Conservation (phyloP, 352 stramenopile genomes). For the Pseudoperonospora humuli region DNA sequence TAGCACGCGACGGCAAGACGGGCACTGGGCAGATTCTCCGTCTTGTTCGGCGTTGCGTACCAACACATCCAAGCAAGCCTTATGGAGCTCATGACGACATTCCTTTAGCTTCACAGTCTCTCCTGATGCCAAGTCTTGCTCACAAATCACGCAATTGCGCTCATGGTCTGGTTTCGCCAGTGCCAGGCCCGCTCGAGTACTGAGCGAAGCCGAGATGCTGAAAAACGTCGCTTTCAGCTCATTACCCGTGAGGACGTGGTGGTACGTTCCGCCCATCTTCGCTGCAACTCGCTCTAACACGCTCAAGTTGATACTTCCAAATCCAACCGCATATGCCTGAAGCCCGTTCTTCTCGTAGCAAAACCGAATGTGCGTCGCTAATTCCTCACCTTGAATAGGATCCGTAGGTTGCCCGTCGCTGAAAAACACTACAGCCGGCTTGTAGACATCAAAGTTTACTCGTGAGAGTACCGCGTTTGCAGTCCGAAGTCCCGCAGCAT, state of each 20-base stretch:
- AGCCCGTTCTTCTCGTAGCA: constrained; percentile 58
- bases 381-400: constrained; percentile 29
- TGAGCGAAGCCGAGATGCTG: constrained; percentile 65
- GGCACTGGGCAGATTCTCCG: constrained; percentile 15
- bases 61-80: constrained; percentile 30
- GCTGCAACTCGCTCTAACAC: constrained; percentile 48
- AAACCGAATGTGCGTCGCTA: constrained; percentile 45
- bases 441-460: constrained; percentile 46
- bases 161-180: constrained; percentile 55
- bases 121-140: constrained; percentile 41
- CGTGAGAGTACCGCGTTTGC: constrained; percentile 68
- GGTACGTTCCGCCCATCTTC: constrained; percentile 51
- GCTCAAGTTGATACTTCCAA: constrained; percentile 54
- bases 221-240: constrained; percentile 73
- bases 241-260: constrained; percentile 48
- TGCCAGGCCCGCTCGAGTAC: constrained; percentile 44
- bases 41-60: constrained; percentile 27
- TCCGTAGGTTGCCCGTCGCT: constrained; percentile 60
- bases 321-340: constrained; percentile 60
- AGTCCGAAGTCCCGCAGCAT: constrained; percentile 35
- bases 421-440: constrained; percentile 72
- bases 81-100: constrained; percentile 51
- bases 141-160: constrained; percentile 50
- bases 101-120: constrained; percentile 33
- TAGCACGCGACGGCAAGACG: constrained; percentile 18